A percentile compares a stretch with the other conserved stretches of the same genome.
Conservation (phyloP, 331 rosid species). For the Malus hybrid region DNA sequence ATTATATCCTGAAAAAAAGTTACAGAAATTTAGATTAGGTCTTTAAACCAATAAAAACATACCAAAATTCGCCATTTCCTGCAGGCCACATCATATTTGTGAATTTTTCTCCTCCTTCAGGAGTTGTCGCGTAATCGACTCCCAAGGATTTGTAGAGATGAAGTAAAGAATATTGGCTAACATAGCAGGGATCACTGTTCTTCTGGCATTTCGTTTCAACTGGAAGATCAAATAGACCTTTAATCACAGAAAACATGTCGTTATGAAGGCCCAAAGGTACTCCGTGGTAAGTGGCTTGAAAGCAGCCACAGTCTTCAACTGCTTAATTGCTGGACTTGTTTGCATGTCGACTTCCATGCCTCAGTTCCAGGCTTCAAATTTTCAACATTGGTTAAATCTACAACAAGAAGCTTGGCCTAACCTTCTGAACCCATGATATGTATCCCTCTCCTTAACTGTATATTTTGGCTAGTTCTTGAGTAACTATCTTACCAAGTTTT, state of each 20-base stretch:
- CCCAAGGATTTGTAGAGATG: constrained; percentile 24
- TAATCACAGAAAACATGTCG: background rate
- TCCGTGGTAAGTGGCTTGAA: constrained; percentile 30
- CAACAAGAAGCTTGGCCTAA: constrained; percentile 21
- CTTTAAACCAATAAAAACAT: background rate
- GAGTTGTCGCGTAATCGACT: constrained; percentile 8
- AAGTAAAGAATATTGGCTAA: background rate
- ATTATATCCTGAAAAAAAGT: no score
- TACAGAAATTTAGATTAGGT: no score
- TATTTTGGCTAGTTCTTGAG: no score
- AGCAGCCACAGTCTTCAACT: constrained; percentile 59
- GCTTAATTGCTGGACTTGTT: constrained; percentile 38
- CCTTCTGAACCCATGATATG: background rate
- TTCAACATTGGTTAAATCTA: constrained; percentile 30
- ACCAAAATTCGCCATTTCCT: constrained; percentile 14
- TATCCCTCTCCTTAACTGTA: no score
- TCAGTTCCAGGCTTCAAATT: constrained; percentile 11
- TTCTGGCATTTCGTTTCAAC: constrained; percentile 6
- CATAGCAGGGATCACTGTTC: background rate
- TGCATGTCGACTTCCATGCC: constrained; percentile 45
- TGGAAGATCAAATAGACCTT: constrained; percentile 18
- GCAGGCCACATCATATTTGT: constrained; percentile 19
- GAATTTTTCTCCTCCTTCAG: constrained; percentile 5
- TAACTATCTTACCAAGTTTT: no score
- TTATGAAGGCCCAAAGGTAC: constrained; percentile 9